These are phyloP conservation scores for Quillaja saponaria DNA, from an alignment of 306 rosid genomes.

Conservation along the genomic window DNA sequence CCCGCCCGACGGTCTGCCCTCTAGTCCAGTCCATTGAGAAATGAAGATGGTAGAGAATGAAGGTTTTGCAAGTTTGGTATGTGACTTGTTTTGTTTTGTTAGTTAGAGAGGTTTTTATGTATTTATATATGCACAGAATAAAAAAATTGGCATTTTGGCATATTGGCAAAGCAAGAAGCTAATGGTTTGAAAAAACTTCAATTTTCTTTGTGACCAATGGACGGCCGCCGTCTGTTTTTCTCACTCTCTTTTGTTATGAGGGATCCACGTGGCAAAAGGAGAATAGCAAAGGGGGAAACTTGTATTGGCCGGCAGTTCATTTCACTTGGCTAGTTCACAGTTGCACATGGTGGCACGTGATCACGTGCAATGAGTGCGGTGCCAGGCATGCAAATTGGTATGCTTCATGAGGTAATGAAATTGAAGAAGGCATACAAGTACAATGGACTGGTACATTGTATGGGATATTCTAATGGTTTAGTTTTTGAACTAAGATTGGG, in stretches of 20 bases:
- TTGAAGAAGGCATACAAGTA: neutral
- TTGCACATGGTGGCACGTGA: constrained; percentile 42
- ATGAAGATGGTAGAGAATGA: neutral
- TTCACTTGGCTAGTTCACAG: constrained; percentile 2
- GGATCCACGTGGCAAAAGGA: constrained; percentile 59
- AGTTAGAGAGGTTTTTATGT: constrained; percentile 15
- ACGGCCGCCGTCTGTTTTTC: constrained; percentile 58
- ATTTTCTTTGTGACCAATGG: constrained; percentile 47
- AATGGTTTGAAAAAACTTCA: constrained; percentile 23
- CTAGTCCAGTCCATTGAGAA: constrained; percentile 67
- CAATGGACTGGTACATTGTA: constrained; percentile 11
- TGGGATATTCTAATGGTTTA: constrained; percentile 27
- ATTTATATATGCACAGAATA: constrained; percentile 17
- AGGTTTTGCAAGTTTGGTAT: neutral
- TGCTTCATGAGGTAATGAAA: neutral
- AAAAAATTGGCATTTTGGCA: constrained; percentile 34
- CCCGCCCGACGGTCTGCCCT: constrained; percentile 65
- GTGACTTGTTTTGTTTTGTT: neutral
- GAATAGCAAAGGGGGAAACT: neutral
- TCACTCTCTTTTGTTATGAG: constrained; percentile 1
- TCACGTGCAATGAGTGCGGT: constrained; percentile 28
- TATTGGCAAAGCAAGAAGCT: constrained; percentile 9
- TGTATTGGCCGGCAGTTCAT: constrained; percentile 58
- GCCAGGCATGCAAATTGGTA: constrained; percentile 1
- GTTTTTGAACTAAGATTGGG: neutral